A percentile compares a stretch with the other conserved stretches of the same genome.
Evolutionary conservation across 2,329 filamentous ascomycete genomes (phyloP).

Genomic region (Trichoderma endophyticum): DNA sequence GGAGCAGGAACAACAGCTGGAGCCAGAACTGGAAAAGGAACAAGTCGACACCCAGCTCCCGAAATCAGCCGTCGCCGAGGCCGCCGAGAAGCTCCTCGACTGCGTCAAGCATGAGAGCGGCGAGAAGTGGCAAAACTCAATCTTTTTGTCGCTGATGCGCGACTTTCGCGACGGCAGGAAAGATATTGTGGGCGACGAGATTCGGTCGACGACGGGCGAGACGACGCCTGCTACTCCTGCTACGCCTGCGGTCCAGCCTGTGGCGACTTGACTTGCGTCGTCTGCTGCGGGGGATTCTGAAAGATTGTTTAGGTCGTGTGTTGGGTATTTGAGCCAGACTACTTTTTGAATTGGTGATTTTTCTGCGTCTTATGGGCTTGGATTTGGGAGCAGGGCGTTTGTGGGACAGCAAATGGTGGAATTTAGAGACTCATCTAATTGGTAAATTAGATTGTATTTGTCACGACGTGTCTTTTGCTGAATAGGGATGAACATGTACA

Average conservation of each 20-base stretch:
- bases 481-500: neutral
- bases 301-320: neutral
- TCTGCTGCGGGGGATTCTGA: neutral
- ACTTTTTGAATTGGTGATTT: neutral
- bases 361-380: too few relatives aligned
- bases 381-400: neutral
- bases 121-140: conserved; percentile 47
- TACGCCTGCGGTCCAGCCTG: neutral
- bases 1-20: conserved; percentile 5
- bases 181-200: conserved; percentile 42
- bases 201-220: conserved; percentile 34
- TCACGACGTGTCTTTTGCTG: neutral
- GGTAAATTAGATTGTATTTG: neutral
- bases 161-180: conserved; percentile 45
- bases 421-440: neutral
- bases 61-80: conserved; percentile 41
- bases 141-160: conserved; percentile 44
- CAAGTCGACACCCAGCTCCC: conserved; percentile 14
- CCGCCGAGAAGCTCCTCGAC: conserved; percentile 42
- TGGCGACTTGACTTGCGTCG: conserved; percentile 20
- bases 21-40: conserved; percentile 17
- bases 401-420: neutral
- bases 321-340: neutral
- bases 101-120: conserved; percentile 43
- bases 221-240: neutral